Evolutionary conservation across 2,329 filamentous ascomycete genomes (phyloP).

Genomic region (Aspergillus japonicus): DNA sequence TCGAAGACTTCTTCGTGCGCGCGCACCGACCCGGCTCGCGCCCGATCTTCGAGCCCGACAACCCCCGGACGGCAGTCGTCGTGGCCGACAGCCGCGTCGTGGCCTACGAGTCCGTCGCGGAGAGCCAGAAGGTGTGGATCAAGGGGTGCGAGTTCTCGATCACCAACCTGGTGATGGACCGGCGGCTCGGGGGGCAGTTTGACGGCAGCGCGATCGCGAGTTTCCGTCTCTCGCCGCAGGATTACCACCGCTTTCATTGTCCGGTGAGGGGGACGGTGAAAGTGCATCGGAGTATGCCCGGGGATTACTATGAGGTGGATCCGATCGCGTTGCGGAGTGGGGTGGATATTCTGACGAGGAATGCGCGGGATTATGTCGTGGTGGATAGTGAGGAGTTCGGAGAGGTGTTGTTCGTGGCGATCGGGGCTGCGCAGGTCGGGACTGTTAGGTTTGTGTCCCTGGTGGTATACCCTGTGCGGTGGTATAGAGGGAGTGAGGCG

Average conservation of each 20-base stretch:
- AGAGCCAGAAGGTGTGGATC: conserved; percentile 42
- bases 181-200: conserved; percentile 33
- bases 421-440: conserved; percentile 43
- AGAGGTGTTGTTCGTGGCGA: conserved; percentile 44
- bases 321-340: conserved; percentile 33
- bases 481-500: neutral
- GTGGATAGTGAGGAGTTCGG: conserved; percentile 43
- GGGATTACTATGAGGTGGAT: conserved; percentile 48
- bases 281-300: conserved; percentile 40
- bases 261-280: conserved; percentile 43
- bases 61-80: conserved; percentile 30
- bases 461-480: too few relatives aligned
- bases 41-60: conserved; percentile 34
- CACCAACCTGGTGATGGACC: conserved; percentile 39
- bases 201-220: conserved; percentile 40
- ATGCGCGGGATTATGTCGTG: conserved; percentile 40
- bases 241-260: conserved; percentile 49
- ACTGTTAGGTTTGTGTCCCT: conserved; percentile 37
- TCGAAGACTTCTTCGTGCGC: conserved; percentile 43
- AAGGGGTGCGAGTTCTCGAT: conserved; percentile 48
- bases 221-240: conserved; percentile 46
- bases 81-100: conserved; percentile 42
- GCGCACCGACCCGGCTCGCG: conserved; percentile 32
- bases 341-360: conserved; percentile 41
- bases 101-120: conserved; percentile 35